Evolutionary conservation across 2,329 filamentous ascomycete species (phyloP).

Genomic region (Apiospora saccharicola): DNA sequence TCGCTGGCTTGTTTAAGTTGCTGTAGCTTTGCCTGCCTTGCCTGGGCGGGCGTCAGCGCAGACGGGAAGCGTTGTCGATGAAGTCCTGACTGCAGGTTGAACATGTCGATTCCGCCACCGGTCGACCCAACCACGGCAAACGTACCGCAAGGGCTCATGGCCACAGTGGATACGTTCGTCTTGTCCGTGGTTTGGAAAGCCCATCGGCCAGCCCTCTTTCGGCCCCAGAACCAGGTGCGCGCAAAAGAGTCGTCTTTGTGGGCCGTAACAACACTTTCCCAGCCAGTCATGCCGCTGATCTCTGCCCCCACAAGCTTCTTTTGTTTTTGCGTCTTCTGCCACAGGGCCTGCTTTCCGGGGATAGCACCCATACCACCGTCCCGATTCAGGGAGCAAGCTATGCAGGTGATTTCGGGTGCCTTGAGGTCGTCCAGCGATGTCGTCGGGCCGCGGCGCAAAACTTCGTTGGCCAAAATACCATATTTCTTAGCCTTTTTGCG

Average conservation of each 20-base stretch:
- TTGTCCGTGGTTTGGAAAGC: conserved; percentile 86
- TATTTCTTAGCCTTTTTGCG: conserved; percentile 89
- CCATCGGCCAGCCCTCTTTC: conserved; percentile 92
- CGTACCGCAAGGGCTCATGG: conserved; percentile 90
- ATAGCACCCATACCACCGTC: conserved; percentile 92
- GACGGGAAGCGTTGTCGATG: conserved; percentile 90
- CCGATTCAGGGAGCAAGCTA: conserved; percentile 90
- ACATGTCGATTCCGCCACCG: conserved; percentile 88
- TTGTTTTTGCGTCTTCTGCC: conserved; percentile 77
- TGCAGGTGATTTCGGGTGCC: conserved; percentile 88
- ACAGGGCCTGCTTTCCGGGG: conserved; percentile 79
- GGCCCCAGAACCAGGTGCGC: conserved; percentile 97
- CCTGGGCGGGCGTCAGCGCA: conserved; percentile 77
- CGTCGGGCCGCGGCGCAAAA: conserved; percentile 65
- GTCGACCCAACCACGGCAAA: conserved; percentile 91
- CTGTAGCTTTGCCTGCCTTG: conserved; percentile 75
- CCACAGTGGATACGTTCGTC: conserved; percentile 83
- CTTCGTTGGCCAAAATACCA: conserved; percentile 69
- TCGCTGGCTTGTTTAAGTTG: conserved; percentile 66
- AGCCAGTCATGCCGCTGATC: conserved; percentile 81
- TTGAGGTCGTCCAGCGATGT: conserved; percentile 79
- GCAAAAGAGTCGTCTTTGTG: conserved; percentile 86
- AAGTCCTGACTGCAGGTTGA: conserved; percentile 91
- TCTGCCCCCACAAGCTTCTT: conserved; percentile 72
- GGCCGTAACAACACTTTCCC: conserved; percentile 96